A percentile compares a stretch with the other conserved stretches of the same genome.
Evolutionary conservation across 2,329 filamentous ascomycete species (phyloP).

Genomic region (Colletotrichum karsti): DNA sequence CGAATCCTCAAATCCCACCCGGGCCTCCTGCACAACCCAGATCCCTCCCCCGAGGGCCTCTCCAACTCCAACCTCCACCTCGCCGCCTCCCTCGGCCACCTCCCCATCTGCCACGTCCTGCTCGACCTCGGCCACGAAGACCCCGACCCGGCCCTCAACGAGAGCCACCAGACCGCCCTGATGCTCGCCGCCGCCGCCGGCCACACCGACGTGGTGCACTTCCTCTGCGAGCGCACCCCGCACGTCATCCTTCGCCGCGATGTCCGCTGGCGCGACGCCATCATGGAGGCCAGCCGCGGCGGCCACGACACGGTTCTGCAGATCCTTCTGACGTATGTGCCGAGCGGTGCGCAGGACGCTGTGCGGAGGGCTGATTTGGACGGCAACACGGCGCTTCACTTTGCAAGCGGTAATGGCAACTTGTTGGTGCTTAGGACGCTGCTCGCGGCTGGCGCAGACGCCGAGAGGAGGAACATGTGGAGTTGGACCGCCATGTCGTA

Average conservation of each 20-base stretch:
- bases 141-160: conserved; percentile 79
- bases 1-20: conserved; percentile 82
- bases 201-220: conserved; percentile 77
- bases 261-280: conserved; percentile 73
- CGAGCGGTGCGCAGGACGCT: conserved; percentile 60
- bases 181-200: conserved; percentile 78
- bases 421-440: conserved; percentile 80
- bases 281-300: conserved; percentile 70
- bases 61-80: conserved; percentile 88
- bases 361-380: conserved; percentile 70
- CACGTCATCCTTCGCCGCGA: conserved; percentile 72
- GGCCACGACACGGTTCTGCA: conserved; percentile 73
- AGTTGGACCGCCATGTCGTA: conserved; percentile 88
- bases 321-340: conserved; percentile 68
- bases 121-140: conserved; percentile 79
- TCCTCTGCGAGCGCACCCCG: conserved; percentile 73
- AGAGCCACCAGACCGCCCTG: conserved; percentile 80
- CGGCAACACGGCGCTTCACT: conserved; percentile 89
- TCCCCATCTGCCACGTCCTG: conserved; percentile 74
- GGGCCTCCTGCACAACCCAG: conserved; percentile 78
- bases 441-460: conserved; percentile 80
- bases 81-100: conserved; percentile 76
- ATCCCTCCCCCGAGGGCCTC: conserved; percentile 71
- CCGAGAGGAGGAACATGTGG: conserved; percentile 76
- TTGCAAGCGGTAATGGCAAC: conserved; percentile 84